Evolutionary conservation across 306 rosid species (phyloP), one percentile per base, ranked within the genome.

Genomic region (Biancaea sappan): DNA sequence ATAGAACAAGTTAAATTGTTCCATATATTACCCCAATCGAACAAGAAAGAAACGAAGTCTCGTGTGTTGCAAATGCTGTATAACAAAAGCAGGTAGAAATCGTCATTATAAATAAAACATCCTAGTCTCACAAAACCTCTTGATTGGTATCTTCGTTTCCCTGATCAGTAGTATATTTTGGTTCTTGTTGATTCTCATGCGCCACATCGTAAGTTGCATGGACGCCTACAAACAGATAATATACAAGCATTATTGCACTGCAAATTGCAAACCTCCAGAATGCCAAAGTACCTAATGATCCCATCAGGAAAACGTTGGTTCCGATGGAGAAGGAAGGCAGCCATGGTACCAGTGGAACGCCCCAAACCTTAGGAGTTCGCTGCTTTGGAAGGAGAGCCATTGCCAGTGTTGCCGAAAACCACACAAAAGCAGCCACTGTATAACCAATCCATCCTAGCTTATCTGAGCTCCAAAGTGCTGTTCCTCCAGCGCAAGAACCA

Each of bases 291-390:
- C 86, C 93, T 54, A 94, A 78, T 8, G 97, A 94, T 5, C 98
- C 96, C 71, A 91, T 82, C 26, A 94, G 93, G 22, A 88, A 84
- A 52, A 94, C 72, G 71, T 91, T 94, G 28, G 84, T 91, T n/a
- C 80, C 93, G 54, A 91, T 81, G 1, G 98, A 94, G 75, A 94
- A 52, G 2, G 98, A 85, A 6, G 97, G 98, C 59, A 94, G 48
- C 97, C 93, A 90, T 0, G 98, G 98, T 77, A 94, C 97, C 37
- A 91, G 81, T 1, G 97, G 98, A 81, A 88, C 98, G 19, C 95
- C 92, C 96, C 95, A 94, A 60, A 91, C 88, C 75, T 85, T 88
- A 0, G 98, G 91, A 31, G 53, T 46, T 53, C 89, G 85, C 68
- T 80, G 81, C 77, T 73, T 87, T 0, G 93, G 88, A 71, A 94